These are phyloP conservation scores for Aspergillus mulundensis DNA, from an alignment of 495 filamentous ascomycete genomes.

Conservation along the genomic window DNA sequence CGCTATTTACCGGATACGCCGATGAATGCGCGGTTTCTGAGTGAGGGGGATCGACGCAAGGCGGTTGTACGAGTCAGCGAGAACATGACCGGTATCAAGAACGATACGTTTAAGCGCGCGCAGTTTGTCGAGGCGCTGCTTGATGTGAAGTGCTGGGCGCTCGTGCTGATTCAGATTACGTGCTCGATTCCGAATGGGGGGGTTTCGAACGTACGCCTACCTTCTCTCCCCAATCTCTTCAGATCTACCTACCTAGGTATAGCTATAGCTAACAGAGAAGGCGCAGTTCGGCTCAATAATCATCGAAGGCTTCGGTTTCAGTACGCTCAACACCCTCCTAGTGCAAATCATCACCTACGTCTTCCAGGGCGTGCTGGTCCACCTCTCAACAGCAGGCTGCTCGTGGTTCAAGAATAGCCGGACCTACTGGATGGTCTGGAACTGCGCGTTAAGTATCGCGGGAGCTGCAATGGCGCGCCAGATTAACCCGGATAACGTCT, in stretches of 20 bases:
- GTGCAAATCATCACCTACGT: constrained; percentile 2
- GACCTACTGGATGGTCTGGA: constrained; percentile 14
- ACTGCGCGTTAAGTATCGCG: not conserved
- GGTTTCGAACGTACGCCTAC: not conserved
- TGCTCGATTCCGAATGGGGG: constrained; percentile 2
- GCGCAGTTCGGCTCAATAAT: constrained; percentile 8
- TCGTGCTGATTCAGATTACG: constrained; percentile 17
- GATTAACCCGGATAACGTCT: not conserved
- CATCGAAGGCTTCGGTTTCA: constrained; percentile 15
- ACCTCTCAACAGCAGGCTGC: constrained; percentile 6
- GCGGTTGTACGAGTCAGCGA: constrained; percentile 30
- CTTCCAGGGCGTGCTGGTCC: constrained; percentile 7
- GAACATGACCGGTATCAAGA: constrained; percentile 54
- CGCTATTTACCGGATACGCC: constrained; percentile 53
- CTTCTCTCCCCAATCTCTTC: too few relatives aligned
- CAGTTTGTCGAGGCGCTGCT: constrained; percentile 27
- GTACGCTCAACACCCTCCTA: constrained; percentile 10
- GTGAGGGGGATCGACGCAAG: constrained; percentile 41
- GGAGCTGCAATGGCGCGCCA: constrained; percentile 8
- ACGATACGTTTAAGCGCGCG: constrained; percentile 35
- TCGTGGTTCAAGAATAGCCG: constrained; percentile 11
- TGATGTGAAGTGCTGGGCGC: constrained; percentile 31
- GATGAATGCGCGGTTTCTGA: constrained; percentile 51
- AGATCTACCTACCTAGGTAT: too few relatives aligned
- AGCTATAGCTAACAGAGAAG: not conserved